Base-by-base conservation (phyloP, 257 asterid species). In the Petunia secreta region DNA sequence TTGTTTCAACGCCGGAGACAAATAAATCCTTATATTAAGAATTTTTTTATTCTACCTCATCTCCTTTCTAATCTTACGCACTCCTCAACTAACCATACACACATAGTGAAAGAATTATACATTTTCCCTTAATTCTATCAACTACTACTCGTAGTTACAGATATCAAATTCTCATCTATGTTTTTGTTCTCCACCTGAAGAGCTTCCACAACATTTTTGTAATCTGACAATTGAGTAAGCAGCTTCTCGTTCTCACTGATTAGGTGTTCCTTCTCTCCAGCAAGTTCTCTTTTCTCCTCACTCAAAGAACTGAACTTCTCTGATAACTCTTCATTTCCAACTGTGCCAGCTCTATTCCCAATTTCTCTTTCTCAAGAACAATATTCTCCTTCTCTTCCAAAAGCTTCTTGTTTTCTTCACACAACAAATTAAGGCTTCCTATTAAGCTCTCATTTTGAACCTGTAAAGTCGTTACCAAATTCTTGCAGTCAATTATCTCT, bases 401-500 rank as follows among this genome's bases (percentile, higher is more conserved):
- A 80, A 90, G 86, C 75, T 85, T 84, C 53, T 75, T 85, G 83
- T 86, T 92, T 86, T 91, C 97, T 82, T 92, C 90, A 55, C 82
- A 82, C 84, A 85, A 54, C 85, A 87, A 77, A 57, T 79, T 67
- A 36, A 84, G 84, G 80, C 88, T 87, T 81, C 82, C 84, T 62
- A 82, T 85, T 71, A 91, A 81, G 63, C 84, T 87, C 79, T 88
- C 93, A 86, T 89, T 92, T 84, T 91, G 95, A 69, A 83, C 76
- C 84, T 87, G 92, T 79, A 94, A 85, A 73, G 87, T 80, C 73
- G 86, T 82, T 78, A 86, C 88, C 84, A 85, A 80, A 82, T 85
- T 88, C 84, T 86, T 84, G 90, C 91, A 84, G 79, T 85, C 94
- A 83, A 81, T 85, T 43, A 92, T 87, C 90, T 94, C 97, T 0